Evolutionary conservation across 2,329 filamentous ascomycete species (phyloP).

Genomic region (Talaromyces amestolkiae): DNA sequence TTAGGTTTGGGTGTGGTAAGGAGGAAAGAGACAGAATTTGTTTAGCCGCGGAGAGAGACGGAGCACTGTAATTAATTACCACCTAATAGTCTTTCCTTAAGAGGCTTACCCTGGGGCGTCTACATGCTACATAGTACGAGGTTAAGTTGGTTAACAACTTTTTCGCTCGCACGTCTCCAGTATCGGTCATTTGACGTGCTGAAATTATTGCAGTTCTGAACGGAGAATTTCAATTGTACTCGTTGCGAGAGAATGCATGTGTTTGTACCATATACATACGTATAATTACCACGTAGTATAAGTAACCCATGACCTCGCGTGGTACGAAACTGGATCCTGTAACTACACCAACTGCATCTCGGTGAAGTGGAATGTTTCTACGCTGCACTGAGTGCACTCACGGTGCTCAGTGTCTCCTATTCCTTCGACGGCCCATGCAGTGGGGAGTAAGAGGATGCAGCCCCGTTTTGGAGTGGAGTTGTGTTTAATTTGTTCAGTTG

Average conservation of each 20-base stretch:
- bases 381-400: background rate
- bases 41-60: slow-evolving; percentile 18
- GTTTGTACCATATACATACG: background rate
- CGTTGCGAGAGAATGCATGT: background rate
- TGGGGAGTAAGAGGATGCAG: slow-evolving; percentile 14
- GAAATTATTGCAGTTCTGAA: background rate
- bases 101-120: background rate
- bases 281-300: background rate
- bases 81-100: background rate
- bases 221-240: background rate
- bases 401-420: background rate
- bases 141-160: background rate
- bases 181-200: background rate
- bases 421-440: slow-evolving; percentile 8
- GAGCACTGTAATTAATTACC: slow-evolving; percentile 12
- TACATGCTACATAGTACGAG: background rate
- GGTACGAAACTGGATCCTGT: background rate
- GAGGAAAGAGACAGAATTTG: slow-evolving; percentile 14
- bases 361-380: slow-evolving; percentile 5
- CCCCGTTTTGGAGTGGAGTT: slow-evolving; percentile 14
- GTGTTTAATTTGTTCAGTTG: slow-evolving; percentile 7
- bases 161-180: background rate
- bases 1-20: background rate
- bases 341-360: slow-evolving; percentile 1
- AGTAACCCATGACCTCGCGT: background rate